Conservation (phyloP, 257 asterid genomes). For the Fraxinus anomala region DNA sequence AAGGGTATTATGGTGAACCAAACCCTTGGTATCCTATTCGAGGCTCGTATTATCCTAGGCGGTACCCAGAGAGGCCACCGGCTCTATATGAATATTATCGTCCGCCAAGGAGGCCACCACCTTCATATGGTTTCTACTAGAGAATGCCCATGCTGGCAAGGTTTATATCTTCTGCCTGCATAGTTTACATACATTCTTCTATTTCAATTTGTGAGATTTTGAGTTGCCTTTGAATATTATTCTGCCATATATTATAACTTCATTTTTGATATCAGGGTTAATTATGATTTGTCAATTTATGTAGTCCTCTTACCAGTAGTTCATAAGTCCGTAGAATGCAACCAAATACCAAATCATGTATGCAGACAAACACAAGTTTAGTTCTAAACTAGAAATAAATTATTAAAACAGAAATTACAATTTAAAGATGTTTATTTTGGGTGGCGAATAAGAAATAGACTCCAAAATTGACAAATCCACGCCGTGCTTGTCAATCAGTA, state of each 20-base stretch:
- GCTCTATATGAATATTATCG: conserved; percentile 10
- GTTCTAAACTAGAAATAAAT: not conserved
- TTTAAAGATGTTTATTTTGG: too few species aligned
- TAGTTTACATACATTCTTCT: not conserved
- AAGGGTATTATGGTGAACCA: not conserved
- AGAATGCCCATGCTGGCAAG: not conserved
- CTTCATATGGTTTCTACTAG: conserved; percentile 29
- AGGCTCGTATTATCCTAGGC: conserved; percentile 12
- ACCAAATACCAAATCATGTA: too few species aligned
- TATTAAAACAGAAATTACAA: not conserved
- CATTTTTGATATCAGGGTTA: too few species aligned
- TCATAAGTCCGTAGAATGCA: conserved; percentile 12
- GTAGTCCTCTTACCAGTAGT: conserved; percentile 20
- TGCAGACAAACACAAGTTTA: not conserved
- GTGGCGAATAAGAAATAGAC: too few species aligned
- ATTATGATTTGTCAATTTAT: too few species aligned
- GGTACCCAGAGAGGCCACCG: conserved; percentile 18
- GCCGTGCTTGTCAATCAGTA: too few species aligned
- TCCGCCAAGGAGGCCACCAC: conserved; percentile 20
- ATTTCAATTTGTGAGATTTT: not conserved
- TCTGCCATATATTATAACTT: too few species aligned
- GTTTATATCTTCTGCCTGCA: not conserved
- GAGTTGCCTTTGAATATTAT: not conserved
- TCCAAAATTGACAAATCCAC: too few species aligned
- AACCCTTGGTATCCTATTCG: conserved; percentile 11